A percentile compares a stretch with the other conserved stretches of the same genome.
These are phyloP conservation scores for Monilinia vaccinii-corymbosi DNA, from an alignment of 2,329 filamentous ascomycete genomes.

Conservation along the genomic window DNA sequence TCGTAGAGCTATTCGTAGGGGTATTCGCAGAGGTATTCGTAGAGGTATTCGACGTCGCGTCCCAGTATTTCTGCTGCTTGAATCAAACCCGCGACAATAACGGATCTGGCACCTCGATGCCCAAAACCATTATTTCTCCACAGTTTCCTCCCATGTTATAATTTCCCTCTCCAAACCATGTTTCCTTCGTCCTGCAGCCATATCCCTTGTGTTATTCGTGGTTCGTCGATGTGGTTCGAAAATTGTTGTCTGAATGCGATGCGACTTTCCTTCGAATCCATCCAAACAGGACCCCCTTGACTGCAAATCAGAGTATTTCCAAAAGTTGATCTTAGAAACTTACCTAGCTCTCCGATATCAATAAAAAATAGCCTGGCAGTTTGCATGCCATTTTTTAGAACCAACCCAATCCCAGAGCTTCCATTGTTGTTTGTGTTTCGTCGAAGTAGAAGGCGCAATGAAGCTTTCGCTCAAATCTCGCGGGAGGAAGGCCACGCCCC, in stretches of 20 bases:
- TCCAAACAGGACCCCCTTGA: neutral
- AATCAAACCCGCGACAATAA: neutral
- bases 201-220: neutral
- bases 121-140: neutral
- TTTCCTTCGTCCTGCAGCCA: neutral
- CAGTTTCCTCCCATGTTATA: neutral
- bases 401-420: neutral
- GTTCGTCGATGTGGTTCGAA: too few relatives aligned
- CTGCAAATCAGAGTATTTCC: neutral
- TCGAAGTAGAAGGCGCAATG: neutral
- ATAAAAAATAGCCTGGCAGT: neutral
- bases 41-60: neutral
- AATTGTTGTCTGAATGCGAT: too few relatives aligned
- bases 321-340: neutral
- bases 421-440: neutral
- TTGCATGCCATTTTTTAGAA: rapidly evolving
- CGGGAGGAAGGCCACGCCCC: neutral
- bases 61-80: neutral
- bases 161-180: neutral
- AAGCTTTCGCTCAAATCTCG: neutral
- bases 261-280: neutral
- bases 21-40: neutral
- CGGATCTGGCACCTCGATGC: neutral
- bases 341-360: neutral
- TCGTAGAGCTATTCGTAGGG: neutral